A percentile compares a stretch with the other conserved stretches of the same genome.
These are phyloP conservation scores for Candida boidinii DNA, from an alignment of 805 yeast genomes.

Conservation along the genomic window DNA sequence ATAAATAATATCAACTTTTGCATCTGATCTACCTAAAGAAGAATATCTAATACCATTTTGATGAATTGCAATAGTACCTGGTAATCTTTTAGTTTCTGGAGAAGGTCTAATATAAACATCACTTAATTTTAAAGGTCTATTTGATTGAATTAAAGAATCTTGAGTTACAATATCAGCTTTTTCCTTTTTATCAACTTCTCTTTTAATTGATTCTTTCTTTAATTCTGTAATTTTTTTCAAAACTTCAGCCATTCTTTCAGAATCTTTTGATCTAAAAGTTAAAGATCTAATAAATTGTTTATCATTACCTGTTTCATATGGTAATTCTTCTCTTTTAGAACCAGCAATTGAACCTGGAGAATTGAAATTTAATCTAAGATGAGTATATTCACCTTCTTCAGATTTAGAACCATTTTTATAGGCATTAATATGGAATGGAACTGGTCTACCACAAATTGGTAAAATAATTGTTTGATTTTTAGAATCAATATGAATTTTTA, in stretches of 20 bases:
- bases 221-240: conserved; percentile 84
- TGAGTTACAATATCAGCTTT: conserved; percentile 92
- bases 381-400: conserved; percentile 94
- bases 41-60: conserved; percentile 95
- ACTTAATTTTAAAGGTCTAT: conserved; percentile 81
- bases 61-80: conserved; percentile 86
- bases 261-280: conserved; percentile 83
- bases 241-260: conserved; percentile 84
- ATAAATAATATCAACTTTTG: conserved; percentile 79
- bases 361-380: conserved; percentile 81
- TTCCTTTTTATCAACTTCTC: conserved; percentile 85
- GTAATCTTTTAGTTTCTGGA: conserved; percentile 93
- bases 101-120: conserved; percentile 89
- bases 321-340: conserved; percentile 68
- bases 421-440: conserved; percentile 92
- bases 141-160: conserved; percentile 76
- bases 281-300: conserved; percentile 82
- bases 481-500: conserved; percentile 79
- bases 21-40: conserved; percentile 77
- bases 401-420: conserved; percentile 91
- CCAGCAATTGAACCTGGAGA: conserved; percentile 72
- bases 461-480: conserved; percentile 82
- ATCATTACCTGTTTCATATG: conserved; percentile 83
- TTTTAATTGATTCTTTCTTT: conserved; percentile 83
- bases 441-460: conserved; percentile 94